Base-by-base conservation (phyloP, 208 protist species). In the Leishmania gerbilli region DNA sequence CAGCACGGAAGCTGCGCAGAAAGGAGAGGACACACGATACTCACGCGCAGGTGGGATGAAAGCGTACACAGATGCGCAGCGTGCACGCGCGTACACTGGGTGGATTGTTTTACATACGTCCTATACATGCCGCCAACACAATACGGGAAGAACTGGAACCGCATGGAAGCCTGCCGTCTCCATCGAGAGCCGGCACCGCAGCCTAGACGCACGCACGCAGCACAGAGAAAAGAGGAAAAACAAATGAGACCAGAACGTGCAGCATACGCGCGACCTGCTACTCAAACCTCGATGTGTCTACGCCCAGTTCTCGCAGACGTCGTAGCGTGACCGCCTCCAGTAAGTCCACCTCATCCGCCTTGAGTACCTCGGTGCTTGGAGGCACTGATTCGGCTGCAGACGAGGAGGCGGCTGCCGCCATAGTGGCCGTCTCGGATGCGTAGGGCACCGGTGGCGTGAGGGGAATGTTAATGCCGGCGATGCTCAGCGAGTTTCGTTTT, bases 271-370 rank as follows among this genome's bases (percentile, higher is more conserved):
- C 60, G 58, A 58, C 11, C 45, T 21, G 19, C 56, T 81, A 79
- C 34, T 81, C 72, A 31, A 85, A 85, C 40, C 82, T 76, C 15
- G 84, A 81, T 4, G 92, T 93, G 74, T 96, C 92, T 11, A 92
- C 91, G 34, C 91, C 92, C 24, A 97, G 79, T 1, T 76, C 82
- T 42, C 88, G 86, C 74, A 97, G 78, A 37, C 91, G 83, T 74
- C 85, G 81, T 58, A 95, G 87, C 60, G 92, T 87, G 40, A 87
- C 81, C 19, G 87, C 88, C 78, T 97, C 92, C n/a, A 96, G 86
- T 76, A 92, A 65, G 13, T 93, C 87, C 60, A 97, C 84, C 77
- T 97, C 84, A 56, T 97, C 92, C 6, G 87, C 78, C 67, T 90
- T 93, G 71, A 97, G 85, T 42, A 91, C 82, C 40, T 87, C 80